Base-by-base conservation (phyloP, 2,329 filamentous ascomycete genomes). In the Calonectria pteridis region DNA sequence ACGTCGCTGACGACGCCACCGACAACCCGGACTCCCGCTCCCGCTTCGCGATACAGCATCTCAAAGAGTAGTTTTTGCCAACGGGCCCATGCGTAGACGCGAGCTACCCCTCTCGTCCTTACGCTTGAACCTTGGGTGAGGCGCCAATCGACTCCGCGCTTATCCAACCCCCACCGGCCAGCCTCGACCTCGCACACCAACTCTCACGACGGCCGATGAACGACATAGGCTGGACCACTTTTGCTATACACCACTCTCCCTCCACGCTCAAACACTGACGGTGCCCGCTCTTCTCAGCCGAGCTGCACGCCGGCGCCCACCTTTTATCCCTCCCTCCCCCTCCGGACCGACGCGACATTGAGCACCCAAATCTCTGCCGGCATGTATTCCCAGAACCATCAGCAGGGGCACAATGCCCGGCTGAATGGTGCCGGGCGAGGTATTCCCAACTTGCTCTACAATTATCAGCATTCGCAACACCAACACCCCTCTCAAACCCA, bases 351-450 rank as follows among this genome's bases (percentile, higher is more conserved):
- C 58, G 40, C 59, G 63, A 73, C 71, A 67, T 69, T 75, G 71
- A 71, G 68, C 73, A 69, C 69, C 63, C 70, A 72, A 73, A 77
- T 68, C 73, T 72, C 74, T 78, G 68, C 77, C 84, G 89, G 89
- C 84, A 95, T 95, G 94, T 95, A 93, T 88, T 92, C 91, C 82
- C 92, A 94, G 84, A 89, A 89, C 82, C 92, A 90, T 83, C 92
- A 94, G 83, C 92, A 93, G 86, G 91, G 92, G 83, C 94, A 95
- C 83, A 93, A 93, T 87, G 91, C 90, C 86, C 92, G 94, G 86
- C 90, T 95, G 85, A 95, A 95, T 82, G 84, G 84, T 86, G 83
- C 83, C 74, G 84, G 84, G 37, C 83, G 84, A 76, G 93, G 93
- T 80, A 91, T 91, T 76, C 89, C 90, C 33, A 88, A 88, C 76